Evolutionary conservation across 495 filamentous ascomycete species (phyloP).

Genomic region (Collariella sp.): DNA sequence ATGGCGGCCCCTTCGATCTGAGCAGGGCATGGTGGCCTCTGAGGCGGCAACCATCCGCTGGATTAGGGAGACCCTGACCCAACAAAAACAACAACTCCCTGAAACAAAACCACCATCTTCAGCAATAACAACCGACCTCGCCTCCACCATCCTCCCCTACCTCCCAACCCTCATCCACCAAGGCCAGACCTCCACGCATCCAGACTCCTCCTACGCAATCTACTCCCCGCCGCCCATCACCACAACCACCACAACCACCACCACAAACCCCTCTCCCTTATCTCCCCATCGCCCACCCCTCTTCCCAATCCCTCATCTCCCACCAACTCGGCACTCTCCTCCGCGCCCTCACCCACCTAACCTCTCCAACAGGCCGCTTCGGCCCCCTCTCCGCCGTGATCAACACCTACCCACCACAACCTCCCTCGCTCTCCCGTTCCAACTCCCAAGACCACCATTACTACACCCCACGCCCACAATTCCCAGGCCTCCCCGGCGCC

Average conservation of each 20-base stretch:
- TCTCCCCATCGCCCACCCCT: conserved; percentile 11
- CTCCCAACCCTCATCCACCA: conserved; percentile 28
- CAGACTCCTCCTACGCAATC: conserved; percentile 26
- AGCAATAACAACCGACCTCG: not conserved
- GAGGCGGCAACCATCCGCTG: conserved; percentile 30
- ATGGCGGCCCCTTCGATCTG: conserved; percentile 34
- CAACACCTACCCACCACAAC: not conserved
- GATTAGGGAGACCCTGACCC: conserved; percentile 15
- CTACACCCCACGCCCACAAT: not conserved
- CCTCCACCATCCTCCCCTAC: not conserved
- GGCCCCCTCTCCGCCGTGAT: conserved; percentile 30
- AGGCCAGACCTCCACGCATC: conserved; percentile 11
- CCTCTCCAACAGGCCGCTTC: conserved; percentile 33
- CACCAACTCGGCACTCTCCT: conserved; percentile 30
- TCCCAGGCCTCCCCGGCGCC: not conserved
- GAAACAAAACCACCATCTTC: not conserved
- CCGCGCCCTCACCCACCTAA: conserved; percentile 25
- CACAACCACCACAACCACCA: too few species aligned
- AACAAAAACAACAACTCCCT: not conserved
- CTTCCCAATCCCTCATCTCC: conserved; percentile 20
- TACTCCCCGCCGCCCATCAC: conserved; percentile 21
- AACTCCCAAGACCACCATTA: too few species aligned
- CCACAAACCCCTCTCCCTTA: conserved; percentile 22
- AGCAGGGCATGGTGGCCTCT: conserved; percentile 27
- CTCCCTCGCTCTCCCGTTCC: too few species aligned